Evolutionary conservation across 1,139 yeast genomes (phyloP), one percentile per base, ranked within the genome.

Genomic region (Hyphopichia fennica): DNA sequence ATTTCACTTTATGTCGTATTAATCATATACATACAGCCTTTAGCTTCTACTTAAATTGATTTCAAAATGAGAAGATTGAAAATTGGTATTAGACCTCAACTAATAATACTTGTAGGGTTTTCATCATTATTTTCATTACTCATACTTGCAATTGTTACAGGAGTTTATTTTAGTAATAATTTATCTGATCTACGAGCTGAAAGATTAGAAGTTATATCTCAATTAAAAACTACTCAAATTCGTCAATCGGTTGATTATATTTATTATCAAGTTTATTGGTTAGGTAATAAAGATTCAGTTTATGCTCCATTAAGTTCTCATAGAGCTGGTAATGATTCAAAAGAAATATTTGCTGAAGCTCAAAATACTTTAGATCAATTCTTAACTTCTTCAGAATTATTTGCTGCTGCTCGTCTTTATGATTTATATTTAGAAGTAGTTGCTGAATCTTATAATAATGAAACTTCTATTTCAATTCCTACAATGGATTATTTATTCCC

Each of bases 201-300:
- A 49, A 74, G 90, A 44, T 67, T 90, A 32, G 80, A 79, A 54
- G 88, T 87, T 38, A 86, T 89, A 14, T 86, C 96, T 8, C 87
- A 86, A 57, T 68, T 90, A 43, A 89, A 88, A 60, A 80, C 93
- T 0, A 78, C 93, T 0, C 96, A 90, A 60, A 72, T 89, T 13
- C 75, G 75, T 42, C 96, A 88, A 62, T 77, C 81, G 31, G 65
- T 87, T 46, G 77, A 77, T 48, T 76, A 72, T 44, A 65, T 82
- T 19, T 84, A 81, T 56, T 87, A 83, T 58, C 96, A 88, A 58
- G 77, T 84, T 2, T 76, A 77, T 45, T 83, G 87, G 73, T 65
- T 89, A n/a, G 69, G 89, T 2, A 71, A 80, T 2, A 73, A 84
- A 48, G 87, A 82, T 47, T 62, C 81, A 2, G 60, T 89, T 9